phyloP scores from a whole-genome alignment of 106 monocot genomes.

The Agapanthus africanus region DNA sequence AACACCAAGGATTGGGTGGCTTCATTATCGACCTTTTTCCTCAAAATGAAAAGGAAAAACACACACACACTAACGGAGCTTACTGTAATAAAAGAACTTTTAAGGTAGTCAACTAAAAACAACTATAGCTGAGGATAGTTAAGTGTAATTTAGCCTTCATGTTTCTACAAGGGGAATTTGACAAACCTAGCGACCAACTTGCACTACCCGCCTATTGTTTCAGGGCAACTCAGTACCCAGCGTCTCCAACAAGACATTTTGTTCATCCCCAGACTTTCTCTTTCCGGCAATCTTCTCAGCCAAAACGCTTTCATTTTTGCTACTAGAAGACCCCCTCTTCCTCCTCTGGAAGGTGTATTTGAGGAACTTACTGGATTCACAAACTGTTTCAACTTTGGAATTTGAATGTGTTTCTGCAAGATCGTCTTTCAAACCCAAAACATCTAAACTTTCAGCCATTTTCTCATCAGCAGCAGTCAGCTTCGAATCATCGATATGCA shows the following conservation, averaged over 20 bases:
- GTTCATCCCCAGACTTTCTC: slow-evolving; percentile 5
- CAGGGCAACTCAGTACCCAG: slow-evolving; percentile 12
- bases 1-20: too few species aligned
- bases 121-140: neutral
- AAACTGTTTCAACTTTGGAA: neutral
- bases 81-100: neutral
- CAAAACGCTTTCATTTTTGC: slow-evolving; percentile 6
- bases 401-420: neutral
- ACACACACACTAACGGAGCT: neutral
- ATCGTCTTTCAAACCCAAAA: neutral
- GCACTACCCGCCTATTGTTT: slow-evolving; percentile 18
- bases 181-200: slow-evolving; percentile 26
- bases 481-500: neutral
- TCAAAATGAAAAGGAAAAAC: neutral
- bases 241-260: slow-evolving; percentile 1
- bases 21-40: too few species aligned
- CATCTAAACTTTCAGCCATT: neutral
- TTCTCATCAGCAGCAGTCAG: neutral
- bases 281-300: slow-evolving; percentile 3
- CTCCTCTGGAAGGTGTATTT: slow-evolving; percentile 27
- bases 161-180: neutral
- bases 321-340: slow-evolving; percentile 15
- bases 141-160: too few species aligned
- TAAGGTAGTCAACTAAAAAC: neutral
- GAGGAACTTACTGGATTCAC: too few species aligned